Base-by-base conservation (phyloP, 2,329 filamentous ascomycete species). In the Pezicula carpinea region DNA sequence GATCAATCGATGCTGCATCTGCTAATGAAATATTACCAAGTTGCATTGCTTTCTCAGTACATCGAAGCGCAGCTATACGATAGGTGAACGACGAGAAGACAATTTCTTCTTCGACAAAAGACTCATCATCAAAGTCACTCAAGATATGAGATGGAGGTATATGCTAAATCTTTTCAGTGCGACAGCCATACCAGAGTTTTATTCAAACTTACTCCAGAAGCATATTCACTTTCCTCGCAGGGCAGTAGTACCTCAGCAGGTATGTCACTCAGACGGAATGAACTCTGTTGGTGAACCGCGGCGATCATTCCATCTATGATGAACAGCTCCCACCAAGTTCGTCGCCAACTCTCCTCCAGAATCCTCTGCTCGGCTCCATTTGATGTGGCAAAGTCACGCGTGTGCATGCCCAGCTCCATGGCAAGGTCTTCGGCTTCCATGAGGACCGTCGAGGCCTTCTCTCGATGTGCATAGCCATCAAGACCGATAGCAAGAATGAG, bases 71-170 rank as follows among this genome's bases (percentile, higher is more conserved):
- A 43, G 92, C 85, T 44, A 96, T 85, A 6, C 89, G 83, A 64
- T 95, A 95, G 3, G 87, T 77, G 63, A 87, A 93, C 0, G 90
- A 95, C 0, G 89, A 93, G 64, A 92, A 95, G 21, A 77, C 73
- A 35, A 79, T 76, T 8, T 83, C 77, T 39, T 86, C 81, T 15
- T 83, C 82, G 0, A 78, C 77, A n/a, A 88, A 76, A 46, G 78
- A 71, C 11, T 72, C 70, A 47, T 87, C 81, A 51, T 95, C 87
- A 57, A 95, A 87, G 47, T 92, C 85, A 48, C 84, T 76, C 15
- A 95, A 72, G 15, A 79, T 84, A 46, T 77, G 74, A 1, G 82
- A 75, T 1, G 73, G 62, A 23, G 83, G 71, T 57, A 86, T 75
- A 53, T 69, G 68, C 84, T 81, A 64, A 8, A 65, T 60, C 6